Evolutionary conservation across 257 asterid species (phyloP).

Genomic region (Solanum acaule): DNA sequence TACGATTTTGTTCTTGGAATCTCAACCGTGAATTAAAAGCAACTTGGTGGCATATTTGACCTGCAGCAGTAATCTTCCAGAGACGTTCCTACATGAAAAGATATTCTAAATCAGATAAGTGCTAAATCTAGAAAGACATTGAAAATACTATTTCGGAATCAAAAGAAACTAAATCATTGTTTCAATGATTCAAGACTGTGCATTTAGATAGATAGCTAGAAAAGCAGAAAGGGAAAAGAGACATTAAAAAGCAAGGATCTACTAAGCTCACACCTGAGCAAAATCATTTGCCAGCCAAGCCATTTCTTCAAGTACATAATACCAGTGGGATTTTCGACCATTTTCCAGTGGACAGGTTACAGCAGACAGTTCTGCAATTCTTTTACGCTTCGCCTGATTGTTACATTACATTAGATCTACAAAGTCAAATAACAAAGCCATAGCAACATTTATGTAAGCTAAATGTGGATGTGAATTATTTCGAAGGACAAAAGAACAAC

Average conservation of each 20-base stretch:
- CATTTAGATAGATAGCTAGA: neutral
- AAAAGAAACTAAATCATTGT: neutral
- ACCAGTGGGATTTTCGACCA: conserved; percentile 70
- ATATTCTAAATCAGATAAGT: neutral
- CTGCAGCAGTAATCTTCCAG: conserved; percentile 80
- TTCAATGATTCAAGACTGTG: neutral
- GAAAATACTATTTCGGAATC: neutral
- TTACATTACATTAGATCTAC: conserved; percentile 30
- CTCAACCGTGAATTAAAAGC: conserved; percentile 46
- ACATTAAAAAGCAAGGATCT: neutral
- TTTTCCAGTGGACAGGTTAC: conserved; percentile 28
- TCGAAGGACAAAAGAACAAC: conserved; percentile 22
- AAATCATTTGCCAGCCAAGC: conserved; percentile 97
- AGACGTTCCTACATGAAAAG: conserved; percentile 60
- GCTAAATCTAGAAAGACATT: neutral
- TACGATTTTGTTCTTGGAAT: conserved; percentile 26
- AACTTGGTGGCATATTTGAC: conserved; percentile 47
- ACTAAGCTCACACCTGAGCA: conserved; percentile 65
- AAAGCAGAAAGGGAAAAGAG: neutral
- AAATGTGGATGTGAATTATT: neutral
- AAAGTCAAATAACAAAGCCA: conserved; percentile 8
- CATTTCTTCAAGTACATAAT: conserved; percentile 94
- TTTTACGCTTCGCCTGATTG: conserved; percentile 81
- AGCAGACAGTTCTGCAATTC: conserved; percentile 53
- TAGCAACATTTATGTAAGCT: neutral